Conservation (phyloP, 441 rosid genomes). For the Bruguiera hainesii region DNA sequence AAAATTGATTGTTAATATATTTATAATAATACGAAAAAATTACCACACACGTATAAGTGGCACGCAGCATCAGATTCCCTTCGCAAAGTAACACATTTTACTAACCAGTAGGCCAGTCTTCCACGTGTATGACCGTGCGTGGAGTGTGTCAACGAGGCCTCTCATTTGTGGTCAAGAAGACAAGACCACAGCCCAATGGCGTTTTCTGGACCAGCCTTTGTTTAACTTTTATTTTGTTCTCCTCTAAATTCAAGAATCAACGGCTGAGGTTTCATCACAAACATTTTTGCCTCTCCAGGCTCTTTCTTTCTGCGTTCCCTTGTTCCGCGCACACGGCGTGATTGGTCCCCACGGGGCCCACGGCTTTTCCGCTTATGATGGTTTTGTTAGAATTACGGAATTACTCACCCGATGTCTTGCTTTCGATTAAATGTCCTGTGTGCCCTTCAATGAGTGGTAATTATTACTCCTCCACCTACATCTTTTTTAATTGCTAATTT, state of each 20-base stretch:
- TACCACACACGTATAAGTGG: too few relatives aligned
- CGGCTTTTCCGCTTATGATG: slow-evolving; percentile 26
- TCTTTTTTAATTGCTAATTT: background rate
- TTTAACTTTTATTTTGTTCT: background rate
- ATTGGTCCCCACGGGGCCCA: slow-evolving; percentile 26
- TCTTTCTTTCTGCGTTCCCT: slow-evolving; percentile 14
- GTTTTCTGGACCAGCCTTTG: slow-evolving; percentile 17
- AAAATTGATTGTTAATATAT: too few relatives aligned
- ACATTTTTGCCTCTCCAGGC: background rate
- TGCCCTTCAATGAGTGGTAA: slow-evolving; percentile 2
- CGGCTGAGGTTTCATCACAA: slow-evolving; percentile 27
- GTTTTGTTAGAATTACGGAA: slow-evolving; percentile 41
- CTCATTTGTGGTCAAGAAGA: slow-evolving; percentile 31
- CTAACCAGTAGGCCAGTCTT: slow-evolving; percentile 3
- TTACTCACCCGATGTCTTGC: slow-evolving; percentile 11
- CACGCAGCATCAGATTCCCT: background rate
- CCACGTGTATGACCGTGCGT: slow-evolving; percentile 6
- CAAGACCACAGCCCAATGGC: slow-evolving; percentile 10
- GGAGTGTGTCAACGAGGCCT: slow-evolving; percentile 18
- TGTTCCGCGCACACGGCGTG: slow-evolving; percentile 36
- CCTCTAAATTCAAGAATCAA: slow-evolving; percentile 14
- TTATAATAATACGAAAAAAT: too few relatives aligned
- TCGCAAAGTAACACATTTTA: slow-evolving; percentile 10
- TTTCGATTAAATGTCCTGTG: background rate
- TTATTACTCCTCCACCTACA: background rate